Conservation (phyloP, 1,284 basidiomycete species). For the Puccinia hordei region DNA sequence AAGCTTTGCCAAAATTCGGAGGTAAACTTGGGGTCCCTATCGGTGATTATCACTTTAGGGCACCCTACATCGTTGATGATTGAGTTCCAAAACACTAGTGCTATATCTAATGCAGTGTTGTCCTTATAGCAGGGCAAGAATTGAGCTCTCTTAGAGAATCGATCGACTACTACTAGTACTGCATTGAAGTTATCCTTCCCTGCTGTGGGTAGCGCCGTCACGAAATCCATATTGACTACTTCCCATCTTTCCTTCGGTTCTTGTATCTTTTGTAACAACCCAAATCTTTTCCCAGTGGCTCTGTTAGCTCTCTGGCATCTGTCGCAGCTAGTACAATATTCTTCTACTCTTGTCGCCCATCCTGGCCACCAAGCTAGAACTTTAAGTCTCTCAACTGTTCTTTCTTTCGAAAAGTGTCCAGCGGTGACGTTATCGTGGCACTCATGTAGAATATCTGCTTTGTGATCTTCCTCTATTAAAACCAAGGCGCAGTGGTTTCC, state of each 20-base stretch:
- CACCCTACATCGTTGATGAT: no score
- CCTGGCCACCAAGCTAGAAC: slow-evolving; percentile 6
- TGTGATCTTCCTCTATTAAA: background rate
- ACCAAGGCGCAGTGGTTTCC: background rate
- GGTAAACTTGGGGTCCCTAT: no score
- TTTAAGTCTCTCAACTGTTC: background rate
- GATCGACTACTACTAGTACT: slow-evolving; percentile 2
- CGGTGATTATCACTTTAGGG: background rate
- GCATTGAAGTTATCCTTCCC: background rate
- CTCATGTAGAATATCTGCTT: background rate
- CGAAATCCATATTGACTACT: background rate
- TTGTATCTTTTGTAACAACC: background rate
- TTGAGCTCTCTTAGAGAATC: background rate
- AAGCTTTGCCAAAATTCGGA: no score
- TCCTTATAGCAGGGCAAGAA: background rate
- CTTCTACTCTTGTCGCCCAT: background rate
- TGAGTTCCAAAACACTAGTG: no score
- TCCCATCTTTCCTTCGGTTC: background rate
- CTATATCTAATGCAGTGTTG: background rate
- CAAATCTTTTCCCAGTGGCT: background rate
- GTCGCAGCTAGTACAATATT: background rate
- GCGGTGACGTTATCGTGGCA: slow-evolving; percentile 9
- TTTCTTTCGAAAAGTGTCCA: slow-evolving; percentile 5
- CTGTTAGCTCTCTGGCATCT: slow-evolving; percentile 2
- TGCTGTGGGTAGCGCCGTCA: background rate